These are phyloP conservation scores for Pyricularia pennisetigena DNA, from an alignment of 2,329 filamentous ascomycete genomes.

Conservation along the genomic window DNA sequence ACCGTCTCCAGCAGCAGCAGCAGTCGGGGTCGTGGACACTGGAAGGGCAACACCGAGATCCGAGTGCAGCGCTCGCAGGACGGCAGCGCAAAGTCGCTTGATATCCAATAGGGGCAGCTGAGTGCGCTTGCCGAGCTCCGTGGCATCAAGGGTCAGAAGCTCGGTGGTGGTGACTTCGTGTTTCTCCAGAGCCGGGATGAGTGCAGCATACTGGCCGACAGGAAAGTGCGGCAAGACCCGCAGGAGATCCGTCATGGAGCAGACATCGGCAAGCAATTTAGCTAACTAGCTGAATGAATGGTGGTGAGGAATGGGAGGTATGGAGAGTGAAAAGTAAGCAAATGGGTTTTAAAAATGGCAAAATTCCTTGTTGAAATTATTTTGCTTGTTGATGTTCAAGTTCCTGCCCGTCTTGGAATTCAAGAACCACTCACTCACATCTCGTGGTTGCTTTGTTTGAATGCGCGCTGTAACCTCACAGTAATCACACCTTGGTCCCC, in stretches of 20 bases:
- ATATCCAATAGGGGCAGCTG: constrained; percentile 73
- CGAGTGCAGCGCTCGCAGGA: constrained; percentile 57
- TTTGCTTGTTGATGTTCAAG: neutral
- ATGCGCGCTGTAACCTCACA: neutral
- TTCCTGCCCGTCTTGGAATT: neutral
- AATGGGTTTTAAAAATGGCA: neutral
- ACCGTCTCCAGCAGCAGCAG: neutral
- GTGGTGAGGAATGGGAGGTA: too few species aligned
- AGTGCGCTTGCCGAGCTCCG: constrained; percentile 78
- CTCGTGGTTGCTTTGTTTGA: neutral
- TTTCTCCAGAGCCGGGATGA: constrained; percentile 72
- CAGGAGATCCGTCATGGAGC: constrained; percentile 73
- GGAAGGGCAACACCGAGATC: constrained; percentile 38
- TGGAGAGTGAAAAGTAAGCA: too few species aligned
- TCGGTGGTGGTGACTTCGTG: constrained; percentile 71
- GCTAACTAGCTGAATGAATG: neutral
- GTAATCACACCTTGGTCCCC: neutral
- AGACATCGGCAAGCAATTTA: neutral
- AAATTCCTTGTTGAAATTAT: neutral
- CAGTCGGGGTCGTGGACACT: neutral
- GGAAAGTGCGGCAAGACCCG: constrained; percentile 74
- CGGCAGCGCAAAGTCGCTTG: constrained; percentile 58
- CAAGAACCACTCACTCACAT: neutral
- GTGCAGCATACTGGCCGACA: constrained; percentile 57
- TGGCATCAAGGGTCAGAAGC: constrained; percentile 71